A percentile compares a stretch with the other conserved stretches of the same genome.
phyloP scores from a whole-genome alignment of 2,329 filamentous ascomycete species.

The Colletotrichum phormii region DNA sequence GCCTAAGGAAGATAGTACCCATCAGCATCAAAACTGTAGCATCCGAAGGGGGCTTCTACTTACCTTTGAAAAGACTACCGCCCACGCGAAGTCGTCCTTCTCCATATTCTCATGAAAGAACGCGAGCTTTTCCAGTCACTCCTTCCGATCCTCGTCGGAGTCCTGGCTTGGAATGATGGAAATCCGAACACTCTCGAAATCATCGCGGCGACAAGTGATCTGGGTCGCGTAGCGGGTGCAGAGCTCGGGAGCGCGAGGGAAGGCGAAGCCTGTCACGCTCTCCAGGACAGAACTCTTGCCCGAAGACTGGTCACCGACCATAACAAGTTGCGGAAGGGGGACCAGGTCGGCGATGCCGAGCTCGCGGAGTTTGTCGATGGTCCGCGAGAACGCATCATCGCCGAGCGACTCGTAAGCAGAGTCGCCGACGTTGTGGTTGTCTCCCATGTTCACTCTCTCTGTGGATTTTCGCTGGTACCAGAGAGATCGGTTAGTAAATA shows the following conservation, averaged over 20 bases:
- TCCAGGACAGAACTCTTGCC: conserved; percentile 89
- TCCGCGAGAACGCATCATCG: conserved; percentile 4
- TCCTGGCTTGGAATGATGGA: conserved; percentile 53
- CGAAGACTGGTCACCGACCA: conserved; percentile 86
- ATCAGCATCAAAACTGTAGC: background rate
- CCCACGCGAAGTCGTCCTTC: conserved; percentile 47
- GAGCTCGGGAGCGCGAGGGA: conserved; percentile 56
- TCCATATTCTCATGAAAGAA: conserved; percentile 39
- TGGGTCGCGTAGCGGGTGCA: conserved; percentile 63
- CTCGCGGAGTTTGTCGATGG: conserved; percentile 55
- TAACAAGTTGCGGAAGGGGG: conserved; percentile 72
- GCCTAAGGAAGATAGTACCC: conserved; percentile 43
- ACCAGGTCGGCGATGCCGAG: conserved; percentile 51
- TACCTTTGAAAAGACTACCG: conserved; percentile 53
- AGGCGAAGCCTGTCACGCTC: conserved; percentile 63
- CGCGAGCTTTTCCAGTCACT: conserved; percentile 42
- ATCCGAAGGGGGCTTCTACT: conserved; percentile 15
- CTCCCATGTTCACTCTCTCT: background rate
- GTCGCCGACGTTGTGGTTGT: background rate
- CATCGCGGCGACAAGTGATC: conserved; percentile 56
- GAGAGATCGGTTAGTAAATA: background rate
- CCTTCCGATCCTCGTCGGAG: conserved; percentile 35
- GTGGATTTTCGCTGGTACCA: background rate
- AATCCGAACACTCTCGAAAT: conserved; percentile 47
- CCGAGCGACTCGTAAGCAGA: background rate